These are phyloP conservation scores for Fusarium azukiicola DNA, from an alignment of 2,329 filamentous ascomycete genomes.

Conservation along the genomic window DNA sequence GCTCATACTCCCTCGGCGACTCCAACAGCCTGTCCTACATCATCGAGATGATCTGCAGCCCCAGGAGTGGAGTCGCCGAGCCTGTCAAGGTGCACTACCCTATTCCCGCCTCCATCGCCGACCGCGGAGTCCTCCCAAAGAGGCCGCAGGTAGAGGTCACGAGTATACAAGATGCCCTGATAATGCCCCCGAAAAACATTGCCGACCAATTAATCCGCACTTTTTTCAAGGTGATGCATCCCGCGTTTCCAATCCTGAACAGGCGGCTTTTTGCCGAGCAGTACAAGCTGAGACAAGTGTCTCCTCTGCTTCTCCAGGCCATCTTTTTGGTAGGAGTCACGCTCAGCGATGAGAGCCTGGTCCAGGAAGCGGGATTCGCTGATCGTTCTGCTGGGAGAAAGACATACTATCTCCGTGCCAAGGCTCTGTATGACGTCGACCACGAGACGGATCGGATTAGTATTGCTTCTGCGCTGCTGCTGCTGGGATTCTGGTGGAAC, in stretches of 20 bases:
- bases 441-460: conserved; percentile 34
- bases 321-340: conserved; percentile 41
- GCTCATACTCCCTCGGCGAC: conserved; percentile 37
- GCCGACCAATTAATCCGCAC: conserved; percentile 32
- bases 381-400: conserved; percentile 43
- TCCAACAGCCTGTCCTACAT: conserved; percentile 46
- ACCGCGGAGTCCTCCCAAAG: conserved; percentile 27
- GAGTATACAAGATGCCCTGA: conserved; percentile 32
- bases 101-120: conserved; percentile 42
- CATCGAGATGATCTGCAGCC: conserved; percentile 45
- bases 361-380: conserved; percentile 34
- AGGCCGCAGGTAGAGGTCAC: conserved; percentile 26
- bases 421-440: conserved; percentile 41
- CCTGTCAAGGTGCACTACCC: conserved; percentile 48
- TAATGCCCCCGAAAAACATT: conserved; percentile 26
- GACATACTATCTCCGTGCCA: conserved; percentile 42
- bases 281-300: conserved; percentile 25
- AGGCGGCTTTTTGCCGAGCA: conserved; percentile 5
- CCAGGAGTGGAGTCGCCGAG: conserved; percentile 38
- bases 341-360: conserved; percentile 27
- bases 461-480: conserved; percentile 30
- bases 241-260: conserved; percentile 38
- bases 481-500: conserved; percentile 48
- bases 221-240: conserved; percentile 38
- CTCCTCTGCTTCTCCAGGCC: conserved; percentile 28